These are phyloP conservation scores for Aspergillus tamarii DNA, from an alignment of 2,329 filamentous ascomycete species.

Conservation along the genomic window DNA sequence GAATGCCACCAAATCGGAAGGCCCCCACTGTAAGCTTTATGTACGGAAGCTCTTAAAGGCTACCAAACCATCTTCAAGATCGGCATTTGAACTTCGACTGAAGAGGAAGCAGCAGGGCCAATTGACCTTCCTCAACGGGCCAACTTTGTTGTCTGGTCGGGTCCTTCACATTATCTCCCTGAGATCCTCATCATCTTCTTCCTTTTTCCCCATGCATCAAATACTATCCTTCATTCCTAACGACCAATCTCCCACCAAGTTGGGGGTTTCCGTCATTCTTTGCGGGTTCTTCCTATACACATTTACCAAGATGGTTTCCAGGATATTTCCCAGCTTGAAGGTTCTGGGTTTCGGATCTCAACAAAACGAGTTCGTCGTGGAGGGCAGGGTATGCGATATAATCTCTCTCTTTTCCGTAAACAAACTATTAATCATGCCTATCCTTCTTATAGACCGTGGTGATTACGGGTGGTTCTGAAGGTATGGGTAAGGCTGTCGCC, in stretches of 20 bases:
- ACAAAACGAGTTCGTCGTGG: conserved; percentile 83
- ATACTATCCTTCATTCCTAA: conserved; percentile 23
- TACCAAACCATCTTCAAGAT: not conserved
- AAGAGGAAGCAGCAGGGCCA: conserved; percentile 14
- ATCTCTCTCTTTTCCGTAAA: not conserved
- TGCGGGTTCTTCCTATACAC: conserved; percentile 38
- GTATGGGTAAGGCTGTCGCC: conserved; percentile 80
- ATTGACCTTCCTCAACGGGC: not conserved
- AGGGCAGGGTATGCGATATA: conserved; percentile 70
- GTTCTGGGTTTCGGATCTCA: conserved; percentile 51
- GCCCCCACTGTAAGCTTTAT: not conserved
- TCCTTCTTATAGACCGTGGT: conserved; percentile 69
- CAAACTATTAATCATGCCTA: not conserved
- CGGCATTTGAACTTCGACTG: not conserved
- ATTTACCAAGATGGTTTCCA: conserved; percentile 25
- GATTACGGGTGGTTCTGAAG: conserved; percentile 89
- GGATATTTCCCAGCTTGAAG: no score
- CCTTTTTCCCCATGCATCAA: conserved; percentile 26
- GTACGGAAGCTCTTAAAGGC: not conserved
- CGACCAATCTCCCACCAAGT: conserved; percentile 28
- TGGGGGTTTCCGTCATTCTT: conserved; percentile 37
- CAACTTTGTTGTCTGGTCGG: not conserved
- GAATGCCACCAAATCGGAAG: not conserved
- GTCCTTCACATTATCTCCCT: conserved; percentile 12
- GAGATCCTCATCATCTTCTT: conserved; percentile 11